A percentile compares a stretch with the other conserved stretches of the same genome.
These are phyloP conservation scores for Capronia americana DNA, from an alignment of 2,329 filamentous ascomycete species.

Conservation along the genomic window DNA sequence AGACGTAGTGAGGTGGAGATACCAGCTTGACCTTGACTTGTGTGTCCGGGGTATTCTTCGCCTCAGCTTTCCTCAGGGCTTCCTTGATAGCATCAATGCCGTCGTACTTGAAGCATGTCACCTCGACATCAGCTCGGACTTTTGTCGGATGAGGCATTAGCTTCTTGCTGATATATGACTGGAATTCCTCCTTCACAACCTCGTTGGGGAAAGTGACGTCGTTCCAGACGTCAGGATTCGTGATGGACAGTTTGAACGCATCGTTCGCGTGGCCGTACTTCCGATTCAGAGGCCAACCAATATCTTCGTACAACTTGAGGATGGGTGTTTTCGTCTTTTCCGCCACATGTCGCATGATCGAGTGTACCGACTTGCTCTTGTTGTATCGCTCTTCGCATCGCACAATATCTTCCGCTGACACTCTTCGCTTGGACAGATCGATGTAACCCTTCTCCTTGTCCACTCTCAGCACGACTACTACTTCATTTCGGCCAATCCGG, in stretches of 20 bases:
- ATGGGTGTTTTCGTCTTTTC: conserved; percentile 97
- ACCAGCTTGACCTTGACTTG: conserved; percentile 99
- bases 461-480: conserved; percentile 96
- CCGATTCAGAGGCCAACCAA: conserved; percentile 97
- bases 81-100: conserved; percentile 98
- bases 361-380: conserved; percentile 99
- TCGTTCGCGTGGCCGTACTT: conserved; percentile 97
- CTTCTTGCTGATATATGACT: conserved; percentile 95
- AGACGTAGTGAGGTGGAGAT: conserved; percentile 94
- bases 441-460: conserved; percentile 99
- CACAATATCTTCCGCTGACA: conserved; percentile 94
- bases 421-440: conserved; percentile 96
- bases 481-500: conserved; percentile 95
- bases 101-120: conserved; percentile 94
- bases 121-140: conserved; percentile 96
- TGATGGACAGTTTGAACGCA: conserved; percentile 99
- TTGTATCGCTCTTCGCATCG: conserved; percentile 99
- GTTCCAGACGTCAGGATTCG: conserved; percentile 95
- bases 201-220: conserved; percentile 89
- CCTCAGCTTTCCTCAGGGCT: conserved; percentile 88
- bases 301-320: conserved; percentile 89
- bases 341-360: conserved; percentile 97
- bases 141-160: conserved; percentile 98
- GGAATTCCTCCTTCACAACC: conserved; percentile 84
- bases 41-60: conserved; percentile 86